Conservation (phyloP, 2,329 filamentous ascomycete species). For the Microdochium bolleyi region DNA sequence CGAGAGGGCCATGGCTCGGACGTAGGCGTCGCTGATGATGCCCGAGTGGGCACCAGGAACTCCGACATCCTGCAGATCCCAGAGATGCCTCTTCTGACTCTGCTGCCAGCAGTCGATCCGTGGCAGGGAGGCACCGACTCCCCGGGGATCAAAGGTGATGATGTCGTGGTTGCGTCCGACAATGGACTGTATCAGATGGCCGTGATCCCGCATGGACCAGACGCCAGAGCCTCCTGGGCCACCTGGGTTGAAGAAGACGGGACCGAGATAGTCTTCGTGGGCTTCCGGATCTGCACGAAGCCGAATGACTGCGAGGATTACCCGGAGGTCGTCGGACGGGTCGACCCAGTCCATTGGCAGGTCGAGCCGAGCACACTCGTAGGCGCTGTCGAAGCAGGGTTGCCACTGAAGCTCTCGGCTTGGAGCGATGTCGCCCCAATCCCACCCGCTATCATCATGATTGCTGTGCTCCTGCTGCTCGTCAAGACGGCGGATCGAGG, state of each 20-base stretch:
- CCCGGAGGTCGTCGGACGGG: constrained; percentile 22
- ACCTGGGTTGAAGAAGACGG: constrained; percentile 31
- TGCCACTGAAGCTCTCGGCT: constrained; percentile 24
- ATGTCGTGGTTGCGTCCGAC: constrained; percentile 34
- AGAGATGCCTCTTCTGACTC: constrained; percentile 30
- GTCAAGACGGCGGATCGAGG: not conserved
- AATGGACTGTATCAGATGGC: constrained; percentile 29
- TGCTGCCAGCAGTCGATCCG: constrained; percentile 42
- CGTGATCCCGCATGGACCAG: constrained; percentile 20
- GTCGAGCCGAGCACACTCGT: constrained; percentile 3
- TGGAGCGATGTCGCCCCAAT: constrained; percentile 18
- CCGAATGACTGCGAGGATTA: constrained; percentile 27
- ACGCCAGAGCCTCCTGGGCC: constrained; percentile 41
- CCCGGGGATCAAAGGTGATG: constrained; percentile 42
- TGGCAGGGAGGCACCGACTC: constrained; percentile 41
- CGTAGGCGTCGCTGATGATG: constrained; percentile 34
- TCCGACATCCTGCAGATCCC: constrained; percentile 33
- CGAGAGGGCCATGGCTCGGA: constrained; percentile 31
- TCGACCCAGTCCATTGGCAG: constrained; percentile 32
- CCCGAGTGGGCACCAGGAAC: constrained; percentile 38
- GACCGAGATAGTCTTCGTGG: constrained; percentile 16
- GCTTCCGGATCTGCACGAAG: constrained; percentile 16
- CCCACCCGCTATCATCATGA: constrained; percentile 1
- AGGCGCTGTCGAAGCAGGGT: constrained; percentile 16
- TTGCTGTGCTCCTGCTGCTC: not conserved